These are phyloP conservation scores for Arachis monticola DNA, from an alignment of 331 rosid genomes.

Conservation along the genomic window DNA sequence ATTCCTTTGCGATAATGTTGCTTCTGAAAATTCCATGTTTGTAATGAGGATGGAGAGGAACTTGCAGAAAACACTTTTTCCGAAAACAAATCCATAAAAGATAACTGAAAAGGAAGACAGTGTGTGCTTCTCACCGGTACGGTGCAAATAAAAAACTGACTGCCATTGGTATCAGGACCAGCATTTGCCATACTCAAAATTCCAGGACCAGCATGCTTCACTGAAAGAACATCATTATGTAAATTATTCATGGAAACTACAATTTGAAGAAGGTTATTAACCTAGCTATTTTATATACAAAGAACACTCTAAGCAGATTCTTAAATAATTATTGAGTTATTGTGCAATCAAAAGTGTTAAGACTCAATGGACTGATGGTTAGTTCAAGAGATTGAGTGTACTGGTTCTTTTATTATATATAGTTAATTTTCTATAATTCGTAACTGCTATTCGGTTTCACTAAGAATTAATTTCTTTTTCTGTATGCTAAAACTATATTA, in stretches of 20 bases:
- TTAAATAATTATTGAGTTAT: slow-evolving; percentile 8
- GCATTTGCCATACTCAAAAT: slow-evolving; percentile 97
- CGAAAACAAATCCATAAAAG: neutral
- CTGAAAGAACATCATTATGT: slow-evolving; percentile 51
- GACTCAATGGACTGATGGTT: slow-evolving; percentile 1
- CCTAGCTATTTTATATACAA: slow-evolving; percentile 11
- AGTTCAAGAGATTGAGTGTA: no score
- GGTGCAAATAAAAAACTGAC: slow-evolving; percentile 90
- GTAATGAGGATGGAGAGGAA: neutral
- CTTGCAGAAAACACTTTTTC: neutral
- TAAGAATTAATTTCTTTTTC: no score
- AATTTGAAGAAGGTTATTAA: slow-evolving; percentile 4
- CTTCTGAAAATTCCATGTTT: slow-evolving; percentile 5
- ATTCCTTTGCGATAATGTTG: neutral
- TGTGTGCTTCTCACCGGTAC: slow-evolving; percentile 62
- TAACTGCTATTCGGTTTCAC: no score
- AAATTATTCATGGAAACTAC: slow-evolving; percentile 12
- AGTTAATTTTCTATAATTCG: no score
- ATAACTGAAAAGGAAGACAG: slow-evolving; percentile 11
- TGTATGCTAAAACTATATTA: neutral
- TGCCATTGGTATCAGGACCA: slow-evolving; percentile 83
- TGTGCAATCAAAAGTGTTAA: neutral
- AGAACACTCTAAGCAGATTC: neutral
- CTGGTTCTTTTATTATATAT: no score
- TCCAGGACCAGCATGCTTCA: slow-evolving; percentile 93